Evolutionary conservation across 1,284 basidiomycete genomes (phyloP).

Genomic region (Ustilago curta): DNA sequence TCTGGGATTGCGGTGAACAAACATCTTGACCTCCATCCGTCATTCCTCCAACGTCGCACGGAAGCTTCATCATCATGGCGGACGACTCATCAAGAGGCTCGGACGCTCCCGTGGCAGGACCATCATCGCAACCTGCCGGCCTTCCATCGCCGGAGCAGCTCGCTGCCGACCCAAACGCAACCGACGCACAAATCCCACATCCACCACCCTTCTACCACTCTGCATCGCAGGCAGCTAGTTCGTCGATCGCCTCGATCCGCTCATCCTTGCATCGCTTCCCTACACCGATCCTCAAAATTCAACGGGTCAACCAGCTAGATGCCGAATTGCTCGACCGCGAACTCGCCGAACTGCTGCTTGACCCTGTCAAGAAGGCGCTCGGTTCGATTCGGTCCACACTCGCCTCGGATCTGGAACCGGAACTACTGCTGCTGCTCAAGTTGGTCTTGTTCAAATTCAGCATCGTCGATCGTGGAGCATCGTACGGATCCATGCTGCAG

Average conservation of each 20-base stretch:
- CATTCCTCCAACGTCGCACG: too few relatives aligned
- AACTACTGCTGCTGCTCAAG: conserved; percentile 81
- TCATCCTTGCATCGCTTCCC: conserved; percentile 59
- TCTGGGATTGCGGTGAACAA: conserved; percentile 16
- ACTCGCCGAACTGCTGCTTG: conserved; percentile 82
- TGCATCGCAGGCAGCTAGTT: conserved; percentile 50
- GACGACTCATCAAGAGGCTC: conserved; percentile 9
- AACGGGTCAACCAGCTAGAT: conserved; percentile 88
- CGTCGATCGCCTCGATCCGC: conserved; percentile 53
- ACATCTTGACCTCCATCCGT: neutral
- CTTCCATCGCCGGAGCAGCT: conserved; percentile 31
- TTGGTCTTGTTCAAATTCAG: conserved; percentile 85
- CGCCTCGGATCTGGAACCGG: conserved; percentile 80
- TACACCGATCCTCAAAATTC: conserved; percentile 64
- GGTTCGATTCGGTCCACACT: conserved; percentile 74
- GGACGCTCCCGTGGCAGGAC: conserved; percentile 23
- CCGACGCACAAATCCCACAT: conserved; percentile 36
- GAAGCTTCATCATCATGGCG: conserved; percentile 11
- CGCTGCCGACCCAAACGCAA: conserved; percentile 29
- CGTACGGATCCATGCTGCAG: conserved; percentile 91
- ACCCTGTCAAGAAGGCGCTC: conserved; percentile 83
- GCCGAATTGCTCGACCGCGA: conserved; percentile 92
- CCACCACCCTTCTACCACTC: conserved; percentile 57
- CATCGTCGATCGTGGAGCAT: conserved; percentile 82
- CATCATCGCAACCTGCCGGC: conserved; percentile 20